phyloP scores from a whole-genome alignment of 768 basidiomycete genomes.

The Leucocoprinus birnbaumii region DNA sequence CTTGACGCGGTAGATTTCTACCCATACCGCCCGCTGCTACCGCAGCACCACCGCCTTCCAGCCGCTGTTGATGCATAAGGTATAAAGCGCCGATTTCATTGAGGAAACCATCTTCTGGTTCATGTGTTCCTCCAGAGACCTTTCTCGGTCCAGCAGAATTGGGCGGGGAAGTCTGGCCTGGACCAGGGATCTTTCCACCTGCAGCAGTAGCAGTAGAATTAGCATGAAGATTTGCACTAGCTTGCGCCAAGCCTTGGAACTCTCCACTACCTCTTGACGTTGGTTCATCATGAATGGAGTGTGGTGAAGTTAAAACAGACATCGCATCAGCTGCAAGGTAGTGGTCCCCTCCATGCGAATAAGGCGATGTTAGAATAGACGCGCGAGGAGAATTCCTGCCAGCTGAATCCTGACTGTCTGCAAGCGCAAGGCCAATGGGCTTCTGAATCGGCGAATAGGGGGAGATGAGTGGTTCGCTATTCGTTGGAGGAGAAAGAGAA shows the following conservation, averaged over 20 bases:
- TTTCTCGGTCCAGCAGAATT: not conserved
- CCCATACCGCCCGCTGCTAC: not conserved
- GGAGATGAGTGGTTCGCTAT: not conserved
- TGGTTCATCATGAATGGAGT: conserved; percentile 17
- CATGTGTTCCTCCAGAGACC: conserved; percentile 13
- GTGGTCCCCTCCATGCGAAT: conserved; percentile 18
- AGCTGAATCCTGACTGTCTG: conserved; percentile 9
- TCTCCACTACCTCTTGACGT: conserved; percentile 13
- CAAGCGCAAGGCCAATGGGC: not conserved
- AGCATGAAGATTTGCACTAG: conserved; percentile 12
- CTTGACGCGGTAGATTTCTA: conserved; percentile 7
- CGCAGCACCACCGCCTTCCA: conserved; percentile 19
- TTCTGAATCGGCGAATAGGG: conserved; percentile 1
- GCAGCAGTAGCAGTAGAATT: conserved; percentile 2
- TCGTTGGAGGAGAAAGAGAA: not conserved
- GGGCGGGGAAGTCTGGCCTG: not conserved
- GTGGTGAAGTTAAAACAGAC: conserved; percentile 32
- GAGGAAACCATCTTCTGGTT: conserved; percentile 32
- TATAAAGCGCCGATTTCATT: conserved; percentile 63
- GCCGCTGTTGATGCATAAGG: conserved; percentile 57
- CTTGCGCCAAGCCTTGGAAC: conserved; percentile 8
- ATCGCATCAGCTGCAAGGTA: conserved; percentile 11
- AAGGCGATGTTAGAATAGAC: conserved; percentile 33
- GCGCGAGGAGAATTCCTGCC: conserved; percentile 13
- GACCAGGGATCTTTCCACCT: not conserved